Percentiles rank a stretch among this genome's conserved stretches.
Conservation (phyloP, 2,329 filamentous ascomycete species). For the Moelleriella libera region DNA sequence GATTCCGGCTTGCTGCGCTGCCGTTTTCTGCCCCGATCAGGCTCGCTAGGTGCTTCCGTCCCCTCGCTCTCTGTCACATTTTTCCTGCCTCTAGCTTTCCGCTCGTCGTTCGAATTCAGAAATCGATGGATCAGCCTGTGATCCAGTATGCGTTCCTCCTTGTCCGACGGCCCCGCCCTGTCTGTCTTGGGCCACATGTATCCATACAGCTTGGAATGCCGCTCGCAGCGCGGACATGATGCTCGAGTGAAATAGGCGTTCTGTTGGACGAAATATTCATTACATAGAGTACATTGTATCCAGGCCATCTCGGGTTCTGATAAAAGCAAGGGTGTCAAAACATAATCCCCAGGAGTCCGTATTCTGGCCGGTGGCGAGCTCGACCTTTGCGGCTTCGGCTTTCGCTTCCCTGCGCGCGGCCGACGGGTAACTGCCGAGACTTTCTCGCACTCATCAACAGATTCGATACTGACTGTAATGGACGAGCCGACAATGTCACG, state of each 20-base stretch:
- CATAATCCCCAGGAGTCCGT: conserved; percentile 65
- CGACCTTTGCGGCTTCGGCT: conserved; percentile 18
- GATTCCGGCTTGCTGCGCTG: conserved; percentile 2
- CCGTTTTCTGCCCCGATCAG: conserved; percentile 1
- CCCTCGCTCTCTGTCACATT: conserved; percentile 11
- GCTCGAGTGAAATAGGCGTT: conserved; percentile 78
- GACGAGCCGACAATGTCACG: background rate
- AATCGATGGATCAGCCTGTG: conserved; percentile 83
- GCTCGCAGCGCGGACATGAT: conserved; percentile 83
- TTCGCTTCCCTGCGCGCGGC: conserved; percentile 16
- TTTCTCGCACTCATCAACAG: conserved; percentile 6
- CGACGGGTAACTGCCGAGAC: conserved; percentile 2
- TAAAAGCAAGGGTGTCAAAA: conserved; percentile 63
- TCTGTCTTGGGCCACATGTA: conserved; percentile 95
- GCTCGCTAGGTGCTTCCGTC: conserved; percentile 9
- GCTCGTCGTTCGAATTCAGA: conserved; percentile 56
- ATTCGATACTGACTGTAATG: conserved; percentile 14
- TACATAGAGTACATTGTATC: conserved; percentile 82
- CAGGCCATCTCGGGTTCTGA: conserved; percentile 64
- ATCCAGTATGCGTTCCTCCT: conserved; percentile 59
- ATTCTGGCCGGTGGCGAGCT: conserved; percentile 16
- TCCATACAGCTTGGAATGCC: conserved; percentile 90
- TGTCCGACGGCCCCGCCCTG: conserved; percentile 58
- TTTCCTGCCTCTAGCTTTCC: conserved; percentile 30
- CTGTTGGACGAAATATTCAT: conserved; percentile 68